Evolutionary conservation across 2,329 filamentous ascomycete species (phyloP).

Genomic region (Penicillium sp.): DNA sequence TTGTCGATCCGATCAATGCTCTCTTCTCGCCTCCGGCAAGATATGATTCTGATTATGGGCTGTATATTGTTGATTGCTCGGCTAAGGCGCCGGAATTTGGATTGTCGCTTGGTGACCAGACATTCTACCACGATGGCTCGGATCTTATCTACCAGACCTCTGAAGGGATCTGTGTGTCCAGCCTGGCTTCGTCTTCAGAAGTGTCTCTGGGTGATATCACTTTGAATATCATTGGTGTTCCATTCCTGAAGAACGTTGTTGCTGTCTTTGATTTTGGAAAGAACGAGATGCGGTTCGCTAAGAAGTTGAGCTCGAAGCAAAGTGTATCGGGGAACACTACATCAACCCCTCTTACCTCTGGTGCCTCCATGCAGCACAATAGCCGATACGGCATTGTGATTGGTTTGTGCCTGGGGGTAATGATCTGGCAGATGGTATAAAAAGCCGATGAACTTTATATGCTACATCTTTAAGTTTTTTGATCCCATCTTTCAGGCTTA

Average conservation of each 20-base stretch:
- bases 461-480: no score
- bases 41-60: slow-evolving; percentile 28
- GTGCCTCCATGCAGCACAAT: background rate
- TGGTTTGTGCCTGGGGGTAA: background rate
- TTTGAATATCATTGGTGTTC: slow-evolving; percentile 46
- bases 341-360: background rate
- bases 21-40: slow-evolving; percentile 45
- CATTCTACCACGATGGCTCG: slow-evolving; percentile 30
- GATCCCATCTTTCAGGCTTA: no score
- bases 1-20: slow-evolving; percentile 43
- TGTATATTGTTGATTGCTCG: slow-evolving; percentile 45
- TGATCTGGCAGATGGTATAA: background rate
- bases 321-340: background rate
- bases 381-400: background rate
- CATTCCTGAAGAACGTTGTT: slow-evolving; percentile 53
- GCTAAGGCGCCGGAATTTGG: slow-evolving; percentile 44
- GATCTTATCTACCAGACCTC: slow-evolving; percentile 33
- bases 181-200: slow-evolving; percentile 26
- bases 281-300: slow-evolving; percentile 49
- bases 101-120: slow-evolving; percentile 39
- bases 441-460: background rate
- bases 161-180: slow-evolving; percentile 21
- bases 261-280: slow-evolving; percentile 53
- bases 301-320: background rate
- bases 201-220: slow-evolving; percentile 32